Evolutionary conservation across 371 early-diverging fungal genomes (phyloP).

Genomic region (Mortierella sp.): DNA sequence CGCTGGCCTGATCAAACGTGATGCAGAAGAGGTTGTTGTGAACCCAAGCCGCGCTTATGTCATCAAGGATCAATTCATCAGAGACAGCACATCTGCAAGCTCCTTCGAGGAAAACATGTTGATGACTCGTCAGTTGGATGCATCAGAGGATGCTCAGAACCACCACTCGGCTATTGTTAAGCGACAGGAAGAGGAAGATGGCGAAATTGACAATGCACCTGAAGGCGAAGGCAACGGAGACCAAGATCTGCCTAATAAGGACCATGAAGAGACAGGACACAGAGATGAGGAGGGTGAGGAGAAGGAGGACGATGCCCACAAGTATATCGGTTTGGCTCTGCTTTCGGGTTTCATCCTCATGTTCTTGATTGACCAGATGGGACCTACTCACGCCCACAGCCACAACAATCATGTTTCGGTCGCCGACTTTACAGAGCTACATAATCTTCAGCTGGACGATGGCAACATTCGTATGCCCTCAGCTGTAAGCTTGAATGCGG

Average conservation of each 20-base stretch:
- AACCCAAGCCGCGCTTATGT: constrained; percentile 16
- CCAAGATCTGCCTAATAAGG: constrained; percentile 10
- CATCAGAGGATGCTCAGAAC: too few species aligned
- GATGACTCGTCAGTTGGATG: constrained; percentile 11
- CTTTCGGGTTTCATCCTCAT: constrained; percentile 90
- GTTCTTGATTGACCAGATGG: constrained; percentile 89
- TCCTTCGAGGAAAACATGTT: constrained; percentile 48
- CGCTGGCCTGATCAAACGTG: constrained; percentile 18
- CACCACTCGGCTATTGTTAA: constrained; percentile 11
- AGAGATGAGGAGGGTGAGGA: constrained; percentile 25
- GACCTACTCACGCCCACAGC: constrained; percentile 66
- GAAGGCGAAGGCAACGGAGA: constrained; percentile 9
- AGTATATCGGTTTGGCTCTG: constrained; percentile 83
- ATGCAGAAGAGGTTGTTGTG: constrained; percentile 14
- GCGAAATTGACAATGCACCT: background rate
- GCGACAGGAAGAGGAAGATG: constrained; percentile 34
- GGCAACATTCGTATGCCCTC: constrained; percentile 57
- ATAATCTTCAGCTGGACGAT: constrained; percentile 43
- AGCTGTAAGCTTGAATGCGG: constrained; percentile 35
- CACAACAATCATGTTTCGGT: constrained; percentile 56
- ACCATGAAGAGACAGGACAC: constrained; percentile 15
- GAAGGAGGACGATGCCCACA: constrained; percentile 62
- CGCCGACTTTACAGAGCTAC: constrained; percentile 53
- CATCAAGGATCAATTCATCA: constrained; percentile 32
- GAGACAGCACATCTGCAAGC: background rate